Percentiles rank a stretch among this genome's conserved stretches.
These are phyloP conservation scores for Blastomyces percursus DNA, from an alignment of 2,329 filamentous ascomycete species.

Conservation along the genomic window DNA sequence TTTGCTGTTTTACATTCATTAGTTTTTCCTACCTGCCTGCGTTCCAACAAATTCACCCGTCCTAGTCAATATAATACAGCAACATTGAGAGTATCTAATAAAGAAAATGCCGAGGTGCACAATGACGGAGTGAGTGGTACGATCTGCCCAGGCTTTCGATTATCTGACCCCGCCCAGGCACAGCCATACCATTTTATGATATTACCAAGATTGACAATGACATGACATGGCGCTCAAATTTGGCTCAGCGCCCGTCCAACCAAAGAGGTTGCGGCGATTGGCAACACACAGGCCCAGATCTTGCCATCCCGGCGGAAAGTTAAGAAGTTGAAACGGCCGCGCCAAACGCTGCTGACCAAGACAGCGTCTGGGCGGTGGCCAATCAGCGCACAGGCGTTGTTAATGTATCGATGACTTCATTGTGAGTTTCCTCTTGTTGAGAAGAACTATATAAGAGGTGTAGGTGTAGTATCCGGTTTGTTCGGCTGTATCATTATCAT, in stretches of 20 bases:
- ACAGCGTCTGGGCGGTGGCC: background rate
- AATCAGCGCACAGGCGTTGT: background rate
- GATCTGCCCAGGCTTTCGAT: background rate
- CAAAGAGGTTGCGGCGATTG: too few relatives aligned
- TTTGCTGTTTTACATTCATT: background rate
- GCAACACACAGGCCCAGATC: too few relatives aligned
- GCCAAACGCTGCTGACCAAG: background rate
- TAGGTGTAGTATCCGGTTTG: background rate
- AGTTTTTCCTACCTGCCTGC: background rate
- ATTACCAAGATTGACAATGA: too few relatives aligned
- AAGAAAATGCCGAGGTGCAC: background rate
- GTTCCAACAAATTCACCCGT: background rate
- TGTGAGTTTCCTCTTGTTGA: background rate
- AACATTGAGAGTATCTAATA: background rate
- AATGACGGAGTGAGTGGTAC: background rate
- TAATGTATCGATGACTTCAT: background rate
- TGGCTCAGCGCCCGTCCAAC: too few relatives aligned
- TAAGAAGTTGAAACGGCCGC: too few relatives aligned
- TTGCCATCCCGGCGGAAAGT: too few relatives aligned
- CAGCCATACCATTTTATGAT: background rate
- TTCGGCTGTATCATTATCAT: background rate
- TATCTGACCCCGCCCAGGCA: background rate
- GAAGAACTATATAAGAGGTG: background rate
- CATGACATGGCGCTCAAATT: too few relatives aligned
- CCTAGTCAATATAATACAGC: too few relatives aligned